phyloP scores from a whole-genome alignment of 768 basidiomycete species.

The Rhodotorula diobovata region DNA sequence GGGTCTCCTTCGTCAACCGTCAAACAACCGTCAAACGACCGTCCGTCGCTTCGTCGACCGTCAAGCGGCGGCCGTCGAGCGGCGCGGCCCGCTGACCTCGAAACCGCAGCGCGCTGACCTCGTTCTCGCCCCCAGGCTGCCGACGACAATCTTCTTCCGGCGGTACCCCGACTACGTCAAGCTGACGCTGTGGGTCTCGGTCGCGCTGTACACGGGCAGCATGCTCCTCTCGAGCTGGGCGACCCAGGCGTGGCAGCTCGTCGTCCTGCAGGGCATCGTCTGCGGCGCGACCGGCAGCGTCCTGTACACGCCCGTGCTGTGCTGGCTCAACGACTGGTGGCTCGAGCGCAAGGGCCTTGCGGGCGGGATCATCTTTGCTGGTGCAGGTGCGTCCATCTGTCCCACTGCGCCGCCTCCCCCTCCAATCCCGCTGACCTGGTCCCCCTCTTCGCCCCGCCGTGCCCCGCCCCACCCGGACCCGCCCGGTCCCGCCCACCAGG shows the following conservation, averaged over 20 bases:
- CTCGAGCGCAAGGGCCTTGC: background rate
- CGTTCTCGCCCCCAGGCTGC: background rate
- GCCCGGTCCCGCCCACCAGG: no score
- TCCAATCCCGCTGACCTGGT: no score
- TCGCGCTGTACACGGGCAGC: background rate
- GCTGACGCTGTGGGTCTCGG: background rate
- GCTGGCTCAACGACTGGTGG: constrained; percentile 21
- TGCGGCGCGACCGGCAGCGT: constrained; percentile 18
- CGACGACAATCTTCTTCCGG: constrained; percentile 21
- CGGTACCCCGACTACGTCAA: constrained; percentile 35
- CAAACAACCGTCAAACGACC: no score
- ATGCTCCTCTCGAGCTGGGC: constrained; percentile 33
- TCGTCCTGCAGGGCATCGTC: constrained; percentile 33
- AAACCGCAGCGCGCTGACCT: no score
- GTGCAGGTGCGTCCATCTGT: background rate
- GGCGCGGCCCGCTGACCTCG: no score
- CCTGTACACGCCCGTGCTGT: constrained; percentile 21
- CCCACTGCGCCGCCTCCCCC: no score
- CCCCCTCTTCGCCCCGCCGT: no score
- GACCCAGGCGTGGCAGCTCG: constrained; percentile 21
- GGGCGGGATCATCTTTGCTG: constrained; percentile 23
- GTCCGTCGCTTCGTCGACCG: no score
- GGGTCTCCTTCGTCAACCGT: no score
- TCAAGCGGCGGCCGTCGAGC: no score
- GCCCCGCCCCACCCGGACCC: no score